Conservation (phyloP, 1,284 basidiomycete genomes). For the Singerocomus inundabilis region DNA sequence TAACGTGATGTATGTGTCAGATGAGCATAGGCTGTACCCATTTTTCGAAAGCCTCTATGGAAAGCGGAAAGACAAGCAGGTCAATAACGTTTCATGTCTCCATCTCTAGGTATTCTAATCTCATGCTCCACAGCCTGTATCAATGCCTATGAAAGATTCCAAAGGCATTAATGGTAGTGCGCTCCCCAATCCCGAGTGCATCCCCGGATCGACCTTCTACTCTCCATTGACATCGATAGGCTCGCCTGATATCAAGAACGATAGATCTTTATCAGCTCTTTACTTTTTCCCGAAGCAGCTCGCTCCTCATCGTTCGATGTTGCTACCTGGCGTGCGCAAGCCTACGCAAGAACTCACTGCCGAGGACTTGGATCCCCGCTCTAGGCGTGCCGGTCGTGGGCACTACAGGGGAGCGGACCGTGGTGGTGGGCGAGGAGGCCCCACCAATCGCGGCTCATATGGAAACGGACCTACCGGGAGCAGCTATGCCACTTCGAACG, state of each 20-base stretch:
- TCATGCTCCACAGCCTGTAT: slow-evolving; percentile 48
- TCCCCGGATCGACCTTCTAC: slow-evolving; percentile 90
- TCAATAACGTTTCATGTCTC: slow-evolving; percentile 39
- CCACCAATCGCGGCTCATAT: slow-evolving; percentile 26
- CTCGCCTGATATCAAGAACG: slow-evolving; percentile 81
- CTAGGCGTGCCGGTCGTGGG: slow-evolving; percentile 43
- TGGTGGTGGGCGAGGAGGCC: slow-evolving; percentile 40
- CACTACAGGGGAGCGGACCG: slow-evolving; percentile 42
- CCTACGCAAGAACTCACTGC: slow-evolving; percentile 64
- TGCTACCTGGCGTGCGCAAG: slow-evolving; percentile 75
- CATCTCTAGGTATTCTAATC: slow-evolving; percentile 15
- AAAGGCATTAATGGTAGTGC: slow-evolving; percentile 82
- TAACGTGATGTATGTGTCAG: slow-evolving; percentile 82
- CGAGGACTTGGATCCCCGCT: slow-evolving; percentile 66
- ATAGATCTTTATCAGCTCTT: slow-evolving; percentile 82
- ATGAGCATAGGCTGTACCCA: slow-evolving; percentile 84
- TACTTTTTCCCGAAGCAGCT: slow-evolving; percentile 91
- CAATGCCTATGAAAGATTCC: slow-evolving; percentile 69
- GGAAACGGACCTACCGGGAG: slow-evolving; percentile 35
- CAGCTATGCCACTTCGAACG: slow-evolving; percentile 17
- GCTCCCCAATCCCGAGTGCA: slow-evolving; percentile 81
- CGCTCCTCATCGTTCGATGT: slow-evolving; percentile 80
- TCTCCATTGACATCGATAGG: slow-evolving; percentile 62
- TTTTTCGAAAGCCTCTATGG: slow-evolving; percentile 87
- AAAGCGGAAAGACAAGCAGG: slow-evolving; percentile 80